These are phyloP conservation scores for Hymenoscyphus albidus DNA, from an alignment of 2,329 filamentous ascomycete genomes.

Conservation along the genomic window DNA sequence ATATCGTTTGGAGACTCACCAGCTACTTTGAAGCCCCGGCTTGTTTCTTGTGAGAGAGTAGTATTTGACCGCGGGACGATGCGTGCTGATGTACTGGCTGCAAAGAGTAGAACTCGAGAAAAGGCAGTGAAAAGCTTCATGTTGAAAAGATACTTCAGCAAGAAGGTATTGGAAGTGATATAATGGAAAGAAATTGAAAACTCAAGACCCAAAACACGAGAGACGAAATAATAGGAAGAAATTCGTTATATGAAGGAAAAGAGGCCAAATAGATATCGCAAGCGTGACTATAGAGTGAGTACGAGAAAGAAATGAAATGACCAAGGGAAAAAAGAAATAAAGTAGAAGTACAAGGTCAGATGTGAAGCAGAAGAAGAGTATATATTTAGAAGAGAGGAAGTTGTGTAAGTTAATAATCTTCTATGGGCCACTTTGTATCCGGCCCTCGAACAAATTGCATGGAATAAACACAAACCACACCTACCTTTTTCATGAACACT, in stretches of 20 bases:
- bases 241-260: neutral
- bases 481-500: neutral
- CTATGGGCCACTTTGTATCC: neutral
- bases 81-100: neutral
- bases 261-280: neutral
- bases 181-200: neutral
- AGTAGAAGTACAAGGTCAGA: neutral
- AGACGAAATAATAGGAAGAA: neutral
- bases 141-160: neutral
- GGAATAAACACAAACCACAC: neutral
- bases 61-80: neutral
- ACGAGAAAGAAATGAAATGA: neutral
- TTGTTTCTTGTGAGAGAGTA: neutral
- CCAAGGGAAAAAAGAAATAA: neutral
- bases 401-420: neutral
- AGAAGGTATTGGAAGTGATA: neutral
- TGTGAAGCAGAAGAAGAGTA: neutral
- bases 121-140: neutral
- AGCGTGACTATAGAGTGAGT: neutral
- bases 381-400: conserved; percentile 1
- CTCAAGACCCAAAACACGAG: neutral
- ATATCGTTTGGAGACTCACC: neutral
- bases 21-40: neutral
- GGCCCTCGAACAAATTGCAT: neutral
- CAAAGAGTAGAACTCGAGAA: neutral